Conservation (phyloP, 352 stramenopile species). For the Elongisporangium anandrum region DNA sequence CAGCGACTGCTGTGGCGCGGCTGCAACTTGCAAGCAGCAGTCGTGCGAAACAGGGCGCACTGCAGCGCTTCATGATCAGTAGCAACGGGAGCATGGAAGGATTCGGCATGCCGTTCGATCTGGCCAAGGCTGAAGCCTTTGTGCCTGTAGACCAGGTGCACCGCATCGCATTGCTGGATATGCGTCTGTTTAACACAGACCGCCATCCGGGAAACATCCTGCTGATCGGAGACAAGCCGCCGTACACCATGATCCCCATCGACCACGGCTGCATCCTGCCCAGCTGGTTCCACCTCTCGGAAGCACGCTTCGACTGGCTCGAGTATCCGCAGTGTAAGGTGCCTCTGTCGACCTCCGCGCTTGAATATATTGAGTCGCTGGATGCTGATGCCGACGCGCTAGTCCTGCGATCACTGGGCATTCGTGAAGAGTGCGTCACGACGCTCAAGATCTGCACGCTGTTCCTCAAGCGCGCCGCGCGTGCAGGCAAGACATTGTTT, state of each 20-base stretch:
- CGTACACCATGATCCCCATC: slow-evolving; percentile 76
- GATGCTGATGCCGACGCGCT: slow-evolving; percentile 47
- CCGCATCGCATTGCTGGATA: slow-evolving; percentile 74
- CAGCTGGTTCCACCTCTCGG: slow-evolving; percentile 78
- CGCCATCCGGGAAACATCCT: slow-evolving; percentile 80
- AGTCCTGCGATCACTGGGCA: slow-evolving; percentile 45
- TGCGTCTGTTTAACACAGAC: slow-evolving; percentile 86
- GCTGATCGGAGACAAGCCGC: slow-evolving; percentile 68
- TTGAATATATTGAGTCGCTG: slow-evolving; percentile 52
- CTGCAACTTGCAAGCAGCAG: slow-evolving; percentile 43
- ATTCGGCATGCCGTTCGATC: slow-evolving; percentile 74
- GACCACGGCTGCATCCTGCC: slow-evolving; percentile 75
- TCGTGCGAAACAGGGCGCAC: slow-evolving; percentile 53
- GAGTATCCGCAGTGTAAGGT: slow-evolving; percentile 69
- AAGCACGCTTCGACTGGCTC: slow-evolving; percentile 79
- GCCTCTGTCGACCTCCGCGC: slow-evolving; percentile 33
- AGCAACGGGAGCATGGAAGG: slow-evolving; percentile 78
- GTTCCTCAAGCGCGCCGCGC: slow-evolving; percentile 54
- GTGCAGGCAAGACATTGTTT: slow-evolving; percentile 39
- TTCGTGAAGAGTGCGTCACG: slow-evolving; percentile 66
- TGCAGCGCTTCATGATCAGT: slow-evolving; percentile 80
- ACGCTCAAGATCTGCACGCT: slow-evolving; percentile 76
- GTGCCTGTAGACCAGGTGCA: slow-evolving; percentile 77
- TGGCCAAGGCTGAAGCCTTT: slow-evolving; percentile 52
- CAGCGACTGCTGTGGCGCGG: slow-evolving; percentile 63